Evolutionary conservation across 495 filamentous ascomycete species (phyloP).

Genomic region (Hypoxylon perforatum): DNA sequence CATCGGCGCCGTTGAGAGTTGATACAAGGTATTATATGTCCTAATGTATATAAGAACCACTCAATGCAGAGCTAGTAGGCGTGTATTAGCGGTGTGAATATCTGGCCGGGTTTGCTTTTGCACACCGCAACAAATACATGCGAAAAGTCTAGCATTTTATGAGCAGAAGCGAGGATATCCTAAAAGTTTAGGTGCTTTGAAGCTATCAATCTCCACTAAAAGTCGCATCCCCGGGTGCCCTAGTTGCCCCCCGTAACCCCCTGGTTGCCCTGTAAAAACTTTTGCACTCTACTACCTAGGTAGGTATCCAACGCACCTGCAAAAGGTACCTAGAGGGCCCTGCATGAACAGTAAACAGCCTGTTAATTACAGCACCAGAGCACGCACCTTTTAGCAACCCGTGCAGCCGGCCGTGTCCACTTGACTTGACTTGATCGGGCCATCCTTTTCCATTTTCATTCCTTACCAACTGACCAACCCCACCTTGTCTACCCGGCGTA

Average conservation of each 20-base stretch:
- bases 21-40: neutral
- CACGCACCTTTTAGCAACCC: slow-evolving; percentile 32
- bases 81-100: slow-evolving; percentile 43
- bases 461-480: no score
- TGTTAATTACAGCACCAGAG: slow-evolving; percentile 41
- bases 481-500: slow-evolving; percentile 29
- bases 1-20: neutral
- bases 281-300: slow-evolving; percentile 32
- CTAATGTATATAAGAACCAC: slow-evolving; percentile 16
- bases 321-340: slow-evolving; percentile 12
- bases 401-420: slow-evolving; percentile 41
- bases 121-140: slow-evolving; percentile 32
- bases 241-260: neutral
- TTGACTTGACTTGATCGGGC: slow-evolving; percentile 35
- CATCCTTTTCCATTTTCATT: no score
- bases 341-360: no score
- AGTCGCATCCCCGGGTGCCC: slow-evolving; percentile 18
- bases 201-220: slow-evolving; percentile 33
- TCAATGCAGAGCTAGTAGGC: slow-evolving; percentile 33
- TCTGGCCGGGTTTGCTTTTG: neutral
- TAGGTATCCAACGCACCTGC: slow-evolving; percentile 27
- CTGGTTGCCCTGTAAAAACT: slow-evolving; percentile 33
- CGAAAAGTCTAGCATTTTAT: neutral
- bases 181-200: slow-evolving; percentile 25
- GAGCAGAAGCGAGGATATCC: slow-evolving; percentile 9